A percentile compares a stretch with the other conserved stretches of the same genome.
These are phyloP conservation scores for Chytridium lagenaria DNA, from an alignment of 371 early-diverging fungal species.

Conservation along the genomic window DNA sequence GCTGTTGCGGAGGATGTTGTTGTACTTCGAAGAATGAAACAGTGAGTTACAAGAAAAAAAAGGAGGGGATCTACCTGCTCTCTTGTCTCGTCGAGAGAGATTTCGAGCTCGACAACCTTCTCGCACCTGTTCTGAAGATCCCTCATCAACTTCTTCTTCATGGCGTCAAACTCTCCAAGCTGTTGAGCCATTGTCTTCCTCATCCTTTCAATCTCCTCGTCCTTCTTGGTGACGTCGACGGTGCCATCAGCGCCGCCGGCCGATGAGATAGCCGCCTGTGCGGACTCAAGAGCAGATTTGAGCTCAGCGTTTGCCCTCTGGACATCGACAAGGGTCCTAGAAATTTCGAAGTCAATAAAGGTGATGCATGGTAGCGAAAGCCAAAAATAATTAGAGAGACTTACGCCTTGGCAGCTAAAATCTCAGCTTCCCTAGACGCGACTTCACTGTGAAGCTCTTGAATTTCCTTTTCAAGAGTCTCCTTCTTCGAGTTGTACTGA, in stretches of 20 bases:
- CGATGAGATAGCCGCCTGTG: slow-evolving; percentile 11
- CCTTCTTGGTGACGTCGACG: slow-evolving; percentile 57
- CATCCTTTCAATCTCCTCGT: slow-evolving; percentile 84
- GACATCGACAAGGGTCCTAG: slow-evolving; percentile 62
- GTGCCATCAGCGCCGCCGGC: slow-evolving; percentile 14
- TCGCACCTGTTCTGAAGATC: slow-evolving; percentile 96
- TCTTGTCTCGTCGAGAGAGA: slow-evolving; percentile 89
- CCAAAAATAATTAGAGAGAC: slow-evolving; percentile 27
- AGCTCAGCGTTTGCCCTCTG: slow-evolving; percentile 72
- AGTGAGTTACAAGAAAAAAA: neutral
- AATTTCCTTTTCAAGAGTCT: slow-evolving; percentile 79
- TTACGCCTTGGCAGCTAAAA: slow-evolving; percentile 65
- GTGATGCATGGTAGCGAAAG: neutral
- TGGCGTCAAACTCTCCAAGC: slow-evolving; percentile 90
- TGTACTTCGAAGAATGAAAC: slow-evolving; percentile 64
- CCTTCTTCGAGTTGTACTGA: slow-evolving; percentile 79
- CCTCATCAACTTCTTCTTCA: slow-evolving; percentile 95
- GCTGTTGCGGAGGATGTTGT: slow-evolving; percentile 77
- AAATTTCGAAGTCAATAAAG: no score
- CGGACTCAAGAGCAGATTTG: slow-evolving; percentile 49
- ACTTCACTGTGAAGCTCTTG: slow-evolving; percentile 72
- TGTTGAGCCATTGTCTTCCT: slow-evolving; percentile 90
- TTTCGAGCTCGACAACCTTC: slow-evolving; percentile 93
- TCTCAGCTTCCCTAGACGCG: slow-evolving; percentile 73
- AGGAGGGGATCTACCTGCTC: slow-evolving; percentile 50